Evolutionary conservation across 305 asterid species (phyloP), one percentile per base, ranked within the genome.

Genomic region (Solanum aculeatissimum): DNA sequence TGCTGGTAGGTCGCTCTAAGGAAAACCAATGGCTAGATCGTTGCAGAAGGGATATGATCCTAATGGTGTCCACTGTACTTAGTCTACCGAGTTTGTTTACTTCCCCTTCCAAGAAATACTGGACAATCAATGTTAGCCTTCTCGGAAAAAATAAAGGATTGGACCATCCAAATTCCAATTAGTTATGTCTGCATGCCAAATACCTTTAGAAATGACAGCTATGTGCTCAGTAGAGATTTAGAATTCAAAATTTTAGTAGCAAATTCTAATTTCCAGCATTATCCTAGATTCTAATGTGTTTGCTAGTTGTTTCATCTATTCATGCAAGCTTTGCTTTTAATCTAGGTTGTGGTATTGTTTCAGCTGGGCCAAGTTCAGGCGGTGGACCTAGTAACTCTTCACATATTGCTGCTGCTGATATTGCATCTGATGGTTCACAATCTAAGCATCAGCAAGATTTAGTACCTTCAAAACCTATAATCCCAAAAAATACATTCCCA

Each of bases 391-490:
- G 82, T 83, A 66, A 70, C 81, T 40, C 75, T 77, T 65, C 63
- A 35, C 86, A 35, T 84, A 63, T 84, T 88, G 7, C 80, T 86
- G 47, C 86, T 75, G 77, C 69, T 27, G 75, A 84, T 83, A 25
- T 86, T 87, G 82, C 88, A 82, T 83, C 91, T 47, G 89, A 72
- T 83, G 87, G 89, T 82, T 47, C 87, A 78, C 89, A 86, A 86
- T 80, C 91, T 54, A 87, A 85, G 80, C 89, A 85, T 81, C 95
- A 84, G 80, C 91, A 91, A 63, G 88, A 90, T 69, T 74, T 81
- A 21, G 91, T 89, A 79, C 87, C 92, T 78, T 80, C 89, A 66
- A 93, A 91, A 86, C 82, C 92, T 83, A 69, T 86, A 70, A 84
- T 89, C 81, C 66, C 90, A 16, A 87, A 91, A 85, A 89, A 89